Conservation (phyloP, 108 stramenopile species). For the Cyclostephanos invisitatus region DNA sequence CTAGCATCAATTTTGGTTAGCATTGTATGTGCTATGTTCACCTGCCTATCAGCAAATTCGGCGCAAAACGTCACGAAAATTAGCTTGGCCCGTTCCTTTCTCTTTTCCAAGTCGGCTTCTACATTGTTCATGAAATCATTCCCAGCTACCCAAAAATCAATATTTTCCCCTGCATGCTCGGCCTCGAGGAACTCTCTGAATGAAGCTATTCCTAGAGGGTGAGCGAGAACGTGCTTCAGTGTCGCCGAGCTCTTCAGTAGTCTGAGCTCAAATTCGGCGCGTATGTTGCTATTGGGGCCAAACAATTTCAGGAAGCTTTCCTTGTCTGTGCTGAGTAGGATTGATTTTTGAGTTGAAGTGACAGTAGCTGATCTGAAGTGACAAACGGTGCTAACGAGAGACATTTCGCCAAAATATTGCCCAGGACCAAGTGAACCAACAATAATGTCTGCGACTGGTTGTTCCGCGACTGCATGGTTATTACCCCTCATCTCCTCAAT, state of each 20-base stretch:
- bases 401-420: constrained; percentile 87
- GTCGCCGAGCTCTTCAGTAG: constrained; percentile 40
- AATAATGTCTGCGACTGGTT: constrained; percentile 37
- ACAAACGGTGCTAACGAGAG: constrained; percentile 62
- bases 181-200: constrained; percentile 45
- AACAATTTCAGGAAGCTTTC: constrained; percentile 53
- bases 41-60: constrained; percentile 35
- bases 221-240: constrained; percentile 44
- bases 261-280: constrained; percentile 51
- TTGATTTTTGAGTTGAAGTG: constrained; percentile 43
- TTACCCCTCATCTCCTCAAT: constrained; percentile 10
- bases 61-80: constrained; percentile 38
- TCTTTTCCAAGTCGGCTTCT: constrained; percentile 13
- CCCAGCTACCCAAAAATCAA: constrained; percentile 50
- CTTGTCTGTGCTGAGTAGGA: constrained; percentile 49
- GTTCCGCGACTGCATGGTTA: not conserved
- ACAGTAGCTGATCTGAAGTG: constrained; percentile 46
- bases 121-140: constrained; percentile 26
- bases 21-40: constrained; percentile 46
- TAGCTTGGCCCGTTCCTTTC: constrained; percentile 24
- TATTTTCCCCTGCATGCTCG: constrained; percentile 54
- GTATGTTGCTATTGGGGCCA: constrained; percentile 29
- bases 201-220: constrained; percentile 31
- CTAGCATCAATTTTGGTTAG: constrained; percentile 19
- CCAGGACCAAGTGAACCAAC: constrained; percentile 79